Evolutionary conservation across 129 eudicot genomes (phyloP), one percentile per base, ranked within the genome.

Genomic region (Helianthus tuberosus): DNA sequence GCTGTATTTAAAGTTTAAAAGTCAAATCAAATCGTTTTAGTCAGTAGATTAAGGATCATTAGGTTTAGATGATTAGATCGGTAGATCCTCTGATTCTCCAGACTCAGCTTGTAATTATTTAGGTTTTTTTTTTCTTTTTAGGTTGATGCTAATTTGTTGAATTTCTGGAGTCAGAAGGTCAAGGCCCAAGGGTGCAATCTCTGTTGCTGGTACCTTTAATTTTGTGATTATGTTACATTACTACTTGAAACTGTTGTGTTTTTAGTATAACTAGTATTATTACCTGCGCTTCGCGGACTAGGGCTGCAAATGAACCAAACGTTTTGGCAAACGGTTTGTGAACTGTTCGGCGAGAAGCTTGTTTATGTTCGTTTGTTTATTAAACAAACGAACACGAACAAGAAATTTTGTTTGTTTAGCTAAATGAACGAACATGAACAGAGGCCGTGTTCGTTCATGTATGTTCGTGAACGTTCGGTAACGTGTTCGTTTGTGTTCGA

Each of bases 91-190:
- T 52, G 36, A 38, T 77, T 9, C 10, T 64, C 57, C 17, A 43
- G 78, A 39, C 62, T 61, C 58, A 70, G 64, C 59, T 62, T 71
- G n/a, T 51, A 35, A n/a, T 62, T 32, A 32, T 78, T 64, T 51
- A 39, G 77, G 12, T 49, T 20, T 20, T 20, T 77, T 69, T 36
- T 8, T 23, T 25, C 4, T 15, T 13, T 10, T 13, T 17, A 12
- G 47, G 66, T 27, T 51, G 60, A 11, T 63, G 17, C 75, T 63
- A 5, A 44, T 78, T 52, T 0, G 6, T 12, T 25, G 1, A 32
- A 16, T 52, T 16, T 64, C 38, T 70, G 13, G 39, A n/a, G 57
- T 70, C 20, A 25, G 82, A 70, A 77, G 82, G 64, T 61, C 71
- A 60, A 68, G 35, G 76, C 15, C 36, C 51, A 55, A 57, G 32